These are phyloP conservation scores for Trichoderma sp. DNA, from an alignment of 2,329 filamentous ascomycete species.

Conservation along the genomic window DNA sequence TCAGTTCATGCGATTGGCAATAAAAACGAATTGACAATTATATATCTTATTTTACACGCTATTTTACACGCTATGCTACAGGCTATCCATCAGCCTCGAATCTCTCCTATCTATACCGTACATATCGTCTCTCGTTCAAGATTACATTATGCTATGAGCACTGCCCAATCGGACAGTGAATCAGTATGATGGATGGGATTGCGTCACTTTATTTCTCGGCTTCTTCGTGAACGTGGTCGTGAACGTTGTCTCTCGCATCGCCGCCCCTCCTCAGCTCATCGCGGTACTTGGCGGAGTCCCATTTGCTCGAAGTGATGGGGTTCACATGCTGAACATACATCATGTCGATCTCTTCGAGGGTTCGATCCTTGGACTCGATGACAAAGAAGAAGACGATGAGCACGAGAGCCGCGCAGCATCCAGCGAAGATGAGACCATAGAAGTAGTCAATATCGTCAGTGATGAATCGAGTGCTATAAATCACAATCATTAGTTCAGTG, in stretches of 20 bases:
- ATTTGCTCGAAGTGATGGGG: constrained; percentile 7
- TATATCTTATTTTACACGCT: neutral
- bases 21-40: neutral
- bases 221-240: neutral
- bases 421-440: constrained; percentile 13
- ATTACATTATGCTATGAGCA: neutral
- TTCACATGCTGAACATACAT: constrained; percentile 11
- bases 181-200: no score
- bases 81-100: neutral
- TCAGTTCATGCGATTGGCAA: neutral
- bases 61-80: constrained; percentile 2
- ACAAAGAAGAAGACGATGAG: constrained; percentile 15
- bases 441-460: constrained; percentile 9
- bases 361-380: constrained; percentile 13
- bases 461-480: constrained; percentile 6
- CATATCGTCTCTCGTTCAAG: neutral
- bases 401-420: constrained; percentile 7
- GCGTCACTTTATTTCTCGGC: constrained; percentile 4
- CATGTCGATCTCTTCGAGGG: constrained; percentile 14
- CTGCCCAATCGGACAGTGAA: neutral
- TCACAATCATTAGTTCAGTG: neutral
- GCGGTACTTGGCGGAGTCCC: neutral
- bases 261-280: neutral
- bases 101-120: neutral
- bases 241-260: neutral